These are phyloP conservation scores for Russula lepida DNA, from an alignment of 768 basidiomycete species.

Conservation along the genomic window DNA sequence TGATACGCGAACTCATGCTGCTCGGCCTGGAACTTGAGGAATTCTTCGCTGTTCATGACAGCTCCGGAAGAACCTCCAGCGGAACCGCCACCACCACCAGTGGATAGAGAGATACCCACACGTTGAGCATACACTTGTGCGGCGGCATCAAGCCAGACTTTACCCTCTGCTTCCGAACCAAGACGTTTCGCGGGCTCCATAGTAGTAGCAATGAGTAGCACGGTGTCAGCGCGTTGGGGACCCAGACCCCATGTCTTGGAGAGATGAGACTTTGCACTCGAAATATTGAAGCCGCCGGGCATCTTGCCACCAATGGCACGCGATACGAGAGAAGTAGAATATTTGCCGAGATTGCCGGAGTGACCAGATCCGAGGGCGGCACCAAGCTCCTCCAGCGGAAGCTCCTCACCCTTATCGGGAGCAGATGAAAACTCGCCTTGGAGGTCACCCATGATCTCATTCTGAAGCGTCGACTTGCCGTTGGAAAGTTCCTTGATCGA, in stretches of 20 bases:
- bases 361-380: slow-evolving; percentile 75
- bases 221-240: slow-evolving; percentile 77
- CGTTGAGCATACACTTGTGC: slow-evolving; percentile 82
- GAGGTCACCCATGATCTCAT: slow-evolving; percentile 95
- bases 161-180: slow-evolving; percentile 84
- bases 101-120: slow-evolving; percentile 74
- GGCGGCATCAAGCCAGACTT: slow-evolving; percentile 84
- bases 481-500: slow-evolving; percentile 98
- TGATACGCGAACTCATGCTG: slow-evolving; percentile 88
- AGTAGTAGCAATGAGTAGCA: slow-evolving; percentile 84
- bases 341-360: slow-evolving; percentile 85
- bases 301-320: slow-evolving; percentile 93
- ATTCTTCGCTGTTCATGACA: slow-evolving; percentile 96
- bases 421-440: slow-evolving; percentile 92
- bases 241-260: slow-evolving; percentile 96
- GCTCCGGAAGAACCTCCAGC: slow-evolving; percentile 56
- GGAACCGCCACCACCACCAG: slow-evolving; percentile 53
- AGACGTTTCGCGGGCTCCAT: slow-evolving; percentile 93
- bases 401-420: slow-evolving; percentile 97
- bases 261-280: slow-evolving; percentile 82
- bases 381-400: slow-evolving; percentile 93
- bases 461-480: slow-evolving; percentile 97
- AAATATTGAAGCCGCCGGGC: slow-evolving; percentile 97
- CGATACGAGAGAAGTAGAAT: slow-evolving; percentile 82
- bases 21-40: slow-evolving; percentile 90